Base-by-base conservation (phyloP, 1,284 basidiomycete genomes). In the Neolentinus lepideus region DNA sequence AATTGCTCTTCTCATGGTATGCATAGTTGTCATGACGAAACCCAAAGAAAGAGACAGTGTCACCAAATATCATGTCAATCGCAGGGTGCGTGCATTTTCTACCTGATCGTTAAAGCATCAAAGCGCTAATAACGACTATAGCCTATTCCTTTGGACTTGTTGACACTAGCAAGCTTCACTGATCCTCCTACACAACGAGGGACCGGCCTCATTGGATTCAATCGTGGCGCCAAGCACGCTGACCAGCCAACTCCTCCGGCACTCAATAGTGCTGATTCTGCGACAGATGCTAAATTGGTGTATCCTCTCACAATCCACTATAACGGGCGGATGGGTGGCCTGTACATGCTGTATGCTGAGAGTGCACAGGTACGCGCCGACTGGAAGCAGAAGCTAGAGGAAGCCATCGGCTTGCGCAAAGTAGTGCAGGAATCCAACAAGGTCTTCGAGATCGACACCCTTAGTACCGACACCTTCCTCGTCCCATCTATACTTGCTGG, bases 401-500 rank as follows among this genome's bases (percentile, higher is more conserved):
- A 96, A 69, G 94, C 94, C 8, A 82, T 93, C 54, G 90, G 88
- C 3, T 67, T 97, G 59, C 83, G 94, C 33, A 83, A 83, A 63
- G 88, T 90, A 29, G 90, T 96, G 38, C 90, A 95, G 64, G 94
- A 97, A 61, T 88, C 86, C 29, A 94, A 92, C 71, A 94, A 92
- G 74, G 92, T 93, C 29, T 94, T 96, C 63, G 92, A 94, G 69
- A 80, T 93, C 60, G 90, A 92, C 64, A 90, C 86, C 2, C 76
- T 95, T 54, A 94, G 91, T 65, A 75, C 82, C 19, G 91, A 94
- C 65, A 92, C 92, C 3, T 97, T 92, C 79, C 76, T 84, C 57
- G 79, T 87, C 14, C 88, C 90, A 1, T 77, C 83, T 0, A 73
- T 83, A 57, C 72, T 78, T 25, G 73, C 75, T 50, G 72, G 74